Conservation (phyloP, 768 basidiomycete species). For the Boletus rubescentipes region DNA sequence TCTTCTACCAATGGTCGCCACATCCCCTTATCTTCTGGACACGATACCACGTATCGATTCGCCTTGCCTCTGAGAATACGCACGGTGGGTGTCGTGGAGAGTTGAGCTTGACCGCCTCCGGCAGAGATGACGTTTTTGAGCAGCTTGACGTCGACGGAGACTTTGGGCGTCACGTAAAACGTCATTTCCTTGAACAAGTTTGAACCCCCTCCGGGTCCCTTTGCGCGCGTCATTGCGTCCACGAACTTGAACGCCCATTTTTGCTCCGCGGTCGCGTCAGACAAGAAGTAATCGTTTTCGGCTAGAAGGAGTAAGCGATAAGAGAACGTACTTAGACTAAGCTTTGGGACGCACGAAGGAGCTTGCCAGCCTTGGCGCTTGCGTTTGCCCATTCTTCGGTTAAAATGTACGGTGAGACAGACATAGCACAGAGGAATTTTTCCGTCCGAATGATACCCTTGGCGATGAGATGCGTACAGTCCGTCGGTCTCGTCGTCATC, state of each 20-base stretch:
- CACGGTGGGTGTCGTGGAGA: constrained; percentile 47
- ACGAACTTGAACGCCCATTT: constrained; percentile 65
- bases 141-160: constrained; percentile 55
- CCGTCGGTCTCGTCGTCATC: constrained; percentile 54
- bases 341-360: constrained; percentile 56
- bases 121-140: constrained; percentile 69
- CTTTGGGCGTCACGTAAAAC: constrained; percentile 75
- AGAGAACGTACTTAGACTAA: background rate
- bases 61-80: constrained; percentile 51
- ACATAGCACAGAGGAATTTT: constrained; percentile 81
- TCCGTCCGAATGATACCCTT: constrained; percentile 75
- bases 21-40: constrained; percentile 56
- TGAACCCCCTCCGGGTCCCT: constrained; percentile 38
- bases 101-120: constrained; percentile 70
- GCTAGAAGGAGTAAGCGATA: constrained; percentile 40
- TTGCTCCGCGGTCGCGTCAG: constrained; percentile 60
- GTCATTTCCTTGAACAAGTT: constrained; percentile 61
- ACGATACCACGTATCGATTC: constrained; percentile 64
- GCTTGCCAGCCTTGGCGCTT: constrained; percentile 51
- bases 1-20: constrained; percentile 62
- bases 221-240: constrained; percentile 60
- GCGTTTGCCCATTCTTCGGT: constrained; percentile 66
- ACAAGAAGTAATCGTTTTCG: constrained; percentile 56
- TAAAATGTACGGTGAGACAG: constrained; percentile 60
- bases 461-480: constrained; percentile 81